phyloP scores from a whole-genome alignment of 2,329 filamentous ascomycete genomes.

The Alternaria infectoria region DNA sequence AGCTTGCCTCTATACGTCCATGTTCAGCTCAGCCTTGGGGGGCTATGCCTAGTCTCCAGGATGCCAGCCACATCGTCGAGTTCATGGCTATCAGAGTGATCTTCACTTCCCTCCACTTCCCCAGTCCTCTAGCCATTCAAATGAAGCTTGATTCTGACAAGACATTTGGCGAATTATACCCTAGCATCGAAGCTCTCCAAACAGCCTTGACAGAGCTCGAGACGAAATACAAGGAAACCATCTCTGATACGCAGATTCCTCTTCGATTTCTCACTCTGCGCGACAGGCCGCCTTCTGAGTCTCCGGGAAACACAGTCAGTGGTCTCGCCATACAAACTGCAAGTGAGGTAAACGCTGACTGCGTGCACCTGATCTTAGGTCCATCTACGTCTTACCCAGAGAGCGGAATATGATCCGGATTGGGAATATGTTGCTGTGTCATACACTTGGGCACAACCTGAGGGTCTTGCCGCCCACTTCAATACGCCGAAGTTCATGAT shows the following conservation, averaged over 20 bases:
- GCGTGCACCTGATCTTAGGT: not conserved
- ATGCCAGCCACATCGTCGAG: not conserved
- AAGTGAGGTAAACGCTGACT: not conserved
- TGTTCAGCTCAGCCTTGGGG: not conserved
- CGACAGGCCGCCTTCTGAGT: not conserved
- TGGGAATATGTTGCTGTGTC: not conserved
- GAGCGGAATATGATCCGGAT: not conserved
- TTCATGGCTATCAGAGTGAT: not conserved
- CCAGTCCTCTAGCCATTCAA: not conserved
- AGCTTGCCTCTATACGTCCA: not conserved
- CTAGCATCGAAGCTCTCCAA: not conserved
- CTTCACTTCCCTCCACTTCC: not conserved
- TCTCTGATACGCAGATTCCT: not conserved
- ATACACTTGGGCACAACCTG: not conserved
- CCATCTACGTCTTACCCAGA: not conserved
- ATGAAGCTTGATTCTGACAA: not conserved
- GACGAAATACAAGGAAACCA: not conserved
- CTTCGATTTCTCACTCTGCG: not conserved
- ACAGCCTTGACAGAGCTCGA: not conserved
- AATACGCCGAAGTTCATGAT: not conserved
- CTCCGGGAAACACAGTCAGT: not conserved
- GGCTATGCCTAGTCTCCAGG: not conserved
- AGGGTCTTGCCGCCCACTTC: not conserved
- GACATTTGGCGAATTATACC: not conserved
- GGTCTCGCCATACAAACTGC: not conserved